Percentiles rank a stretch among this genome's conserved stretches.
Evolutionary conservation across 768 basidiomycete species (phyloP).

Genomic region (Lactifluus piperatus): DNA sequence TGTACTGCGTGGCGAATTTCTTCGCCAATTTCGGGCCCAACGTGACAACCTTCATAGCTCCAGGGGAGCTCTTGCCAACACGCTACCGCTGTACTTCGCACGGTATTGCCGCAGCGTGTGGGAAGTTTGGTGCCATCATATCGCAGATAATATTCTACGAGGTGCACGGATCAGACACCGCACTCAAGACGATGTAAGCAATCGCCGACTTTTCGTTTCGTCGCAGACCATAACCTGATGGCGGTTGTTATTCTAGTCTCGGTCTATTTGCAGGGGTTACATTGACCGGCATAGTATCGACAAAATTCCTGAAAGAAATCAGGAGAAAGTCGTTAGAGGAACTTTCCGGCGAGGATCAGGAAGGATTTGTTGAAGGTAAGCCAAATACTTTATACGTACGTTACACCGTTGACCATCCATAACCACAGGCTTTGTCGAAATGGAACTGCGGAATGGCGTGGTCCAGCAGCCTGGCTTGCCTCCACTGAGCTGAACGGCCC

Average conservation of each 20-base stretch:
- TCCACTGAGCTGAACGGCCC: background rate
- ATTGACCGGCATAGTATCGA: conserved; percentile 34
- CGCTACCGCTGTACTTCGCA: conserved; percentile 36
- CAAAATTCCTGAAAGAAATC: conserved; percentile 37
- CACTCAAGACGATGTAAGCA: conserved; percentile 28
- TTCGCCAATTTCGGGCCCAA: conserved; percentile 39
- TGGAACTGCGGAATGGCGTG: background rate
- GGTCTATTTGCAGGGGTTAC: conserved; percentile 40
- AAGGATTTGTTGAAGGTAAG: conserved; percentile 23
- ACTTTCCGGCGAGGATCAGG: conserved; percentile 29
- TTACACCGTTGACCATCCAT: background rate
- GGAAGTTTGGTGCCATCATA: conserved; percentile 38
- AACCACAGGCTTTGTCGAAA: background rate
- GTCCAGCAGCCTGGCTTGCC: background rate
- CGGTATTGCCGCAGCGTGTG: conserved; percentile 36
- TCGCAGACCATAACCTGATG: background rate
- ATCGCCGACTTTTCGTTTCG: background rate
- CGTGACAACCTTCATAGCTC: conserved; percentile 37
- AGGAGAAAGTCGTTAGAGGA: conserved; percentile 27
- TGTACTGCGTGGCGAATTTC: conserved; percentile 34
- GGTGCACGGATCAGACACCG: conserved; percentile 11
- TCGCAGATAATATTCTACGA: conserved; percentile 32
- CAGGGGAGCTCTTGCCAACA: conserved; percentile 38
- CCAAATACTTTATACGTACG: background rate
- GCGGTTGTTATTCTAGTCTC: conserved; percentile 21